These are phyloP conservation scores for Nothophaeocryptopus gaeumannii DNA, from an alignment of 2,329 filamentous ascomycete species.

Conservation along the genomic window DNA sequence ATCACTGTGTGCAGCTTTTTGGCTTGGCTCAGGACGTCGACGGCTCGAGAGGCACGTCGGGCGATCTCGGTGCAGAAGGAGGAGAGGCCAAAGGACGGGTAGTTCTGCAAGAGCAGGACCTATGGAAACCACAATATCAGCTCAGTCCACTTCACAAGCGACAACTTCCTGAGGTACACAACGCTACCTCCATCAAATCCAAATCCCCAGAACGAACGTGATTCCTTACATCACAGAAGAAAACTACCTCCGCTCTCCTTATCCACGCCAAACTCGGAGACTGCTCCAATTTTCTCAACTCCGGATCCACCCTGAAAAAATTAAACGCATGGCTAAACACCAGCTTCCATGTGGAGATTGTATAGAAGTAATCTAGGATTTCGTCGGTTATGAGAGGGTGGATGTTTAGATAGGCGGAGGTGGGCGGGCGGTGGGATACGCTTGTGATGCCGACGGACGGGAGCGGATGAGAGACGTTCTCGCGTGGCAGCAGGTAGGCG, in stretches of 20 bases:
- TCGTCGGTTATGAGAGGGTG: slow-evolving; percentile 30
- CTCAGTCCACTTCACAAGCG: too few relatives aligned
- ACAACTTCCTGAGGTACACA: too few relatives aligned
- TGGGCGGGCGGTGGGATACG: slow-evolving; percentile 32
- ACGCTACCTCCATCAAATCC: too few relatives aligned
- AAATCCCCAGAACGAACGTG: too few relatives aligned
- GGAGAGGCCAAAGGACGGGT: slow-evolving; percentile 32
- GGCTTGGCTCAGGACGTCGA: slow-evolving; percentile 29
- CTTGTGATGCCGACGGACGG: slow-evolving; percentile 35
- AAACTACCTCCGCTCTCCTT: slow-evolving; percentile 33
- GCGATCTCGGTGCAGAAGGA: slow-evolving; percentile 33
- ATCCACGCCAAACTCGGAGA: slow-evolving; percentile 24
- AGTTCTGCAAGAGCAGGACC: slow-evolving; percentile 30
- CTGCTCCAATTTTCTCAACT: slow-evolving; percentile 28
- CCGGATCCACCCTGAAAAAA: slow-evolving; percentile 36
- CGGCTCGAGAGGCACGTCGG: slow-evolving; percentile 28
- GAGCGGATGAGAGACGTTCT: slow-evolving; percentile 30
- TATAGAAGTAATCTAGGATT: slow-evolving; percentile 33
- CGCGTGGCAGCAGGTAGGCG: slow-evolving; percentile 33
- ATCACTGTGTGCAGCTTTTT: slow-evolving; percentile 24
- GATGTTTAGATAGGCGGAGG: slow-evolving; percentile 26
- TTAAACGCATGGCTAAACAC: slow-evolving; percentile 38
- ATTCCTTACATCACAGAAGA: slow-evolving; percentile 30
- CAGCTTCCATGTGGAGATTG: slow-evolving; percentile 34
- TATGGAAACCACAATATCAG: background rate